Base-by-base conservation (phyloP, 768 basidiomycete species). In the Boletellus emodensis region DNA sequence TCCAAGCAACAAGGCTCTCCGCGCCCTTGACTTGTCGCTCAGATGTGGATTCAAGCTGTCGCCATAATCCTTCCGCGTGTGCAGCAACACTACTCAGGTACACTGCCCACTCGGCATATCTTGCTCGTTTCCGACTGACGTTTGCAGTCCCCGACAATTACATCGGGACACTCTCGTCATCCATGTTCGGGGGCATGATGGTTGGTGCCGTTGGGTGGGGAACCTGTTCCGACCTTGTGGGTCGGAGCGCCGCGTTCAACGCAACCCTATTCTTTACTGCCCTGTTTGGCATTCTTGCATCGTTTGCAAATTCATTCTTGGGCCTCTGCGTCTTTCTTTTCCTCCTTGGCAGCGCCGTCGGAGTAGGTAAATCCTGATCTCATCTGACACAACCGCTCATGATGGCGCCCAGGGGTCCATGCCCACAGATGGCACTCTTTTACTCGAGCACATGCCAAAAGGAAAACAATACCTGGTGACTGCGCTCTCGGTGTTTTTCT, bases 171-270 rank as follows among this genome's bases (percentile, higher is more conserved):
- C 71, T 97, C 13, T 94, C 93, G 0, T 90, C 92, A 4, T 84
- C 87, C 4, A 93, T 91, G 80, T 94, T 94, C 62, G 83, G 79
- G 11, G 91, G 95, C n/a, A 98, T 98, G 95, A 96, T 97, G 93
- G 64, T 96, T 44, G 91, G 94, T 2, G 88, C 90, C 1, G 71
- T 94, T 9, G 89, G 87, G 4, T 94, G 94, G 94, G 94, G 94
- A 49, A 85, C 89, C 20, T 93, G 90, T 55, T 94, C 94, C 10
- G 95, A 98, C 67, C 70, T 95, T 6, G 72, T 90, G 62, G 96
- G 96, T 3, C 84, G 95, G 35, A 88, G 83, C 48, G 72, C 87
- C 3, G 94, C 94, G 0, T 99, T 98, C 73, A 96, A 97, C 56
- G 80, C 84, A 2, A 98, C 96, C 0, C 79, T 99, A 2, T 87